Percentiles rank a stretch among this genome's conserved stretches.
These are phyloP conservation scores for Golubevia sp. DNA, from an alignment of 1,284 basidiomycete species.

Conservation along the genomic window DNA sequence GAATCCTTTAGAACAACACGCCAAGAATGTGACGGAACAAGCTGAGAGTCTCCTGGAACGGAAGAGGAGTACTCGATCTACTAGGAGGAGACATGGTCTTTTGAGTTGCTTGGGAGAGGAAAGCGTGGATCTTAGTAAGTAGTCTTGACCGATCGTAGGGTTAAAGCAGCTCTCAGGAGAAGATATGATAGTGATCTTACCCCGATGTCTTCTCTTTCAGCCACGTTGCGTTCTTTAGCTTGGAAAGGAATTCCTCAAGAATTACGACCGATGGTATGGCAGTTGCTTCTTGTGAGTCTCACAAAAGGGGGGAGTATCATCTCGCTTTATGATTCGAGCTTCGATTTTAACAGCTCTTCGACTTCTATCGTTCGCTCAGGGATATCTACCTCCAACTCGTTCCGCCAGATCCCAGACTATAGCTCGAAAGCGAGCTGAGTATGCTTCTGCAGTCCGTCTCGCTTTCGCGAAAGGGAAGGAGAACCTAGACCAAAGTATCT, in stretches of 20 bases:
- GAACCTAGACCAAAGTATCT: slow-evolving; percentile 47
- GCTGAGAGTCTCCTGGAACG: too few species aligned
- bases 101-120: slow-evolving; percentile 21
- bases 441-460: background rate
- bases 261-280: slow-evolving; percentile 90
- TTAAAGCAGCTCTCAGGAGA: background rate
- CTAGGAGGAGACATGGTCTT: background rate
- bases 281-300: slow-evolving; percentile 80
- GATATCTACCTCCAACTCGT: slow-evolving; percentile 6
- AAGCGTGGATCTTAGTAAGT: slow-evolving; percentile 73
- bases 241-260: slow-evolving; percentile 92
- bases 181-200: background rate
- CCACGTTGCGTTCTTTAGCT: slow-evolving; percentile 83
- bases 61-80: too few species aligned
- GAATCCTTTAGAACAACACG: too few species aligned
- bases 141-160: slow-evolving; percentile 6
- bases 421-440: slow-evolving; percentile 6
- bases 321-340: background rate
- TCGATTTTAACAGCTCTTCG: slow-evolving; percentile 7
- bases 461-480: slow-evolving; percentile 1
- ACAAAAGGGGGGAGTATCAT: too few species aligned
- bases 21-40: too few species aligned
- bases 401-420: slow-evolving; percentile 1
- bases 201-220: slow-evolving; percentile 62
- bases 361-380: background rate